Base-by-base conservation (phyloP, 225 moss, liverwort and hornwort species). In the Pseudisothecium myosuroides region DNA sequence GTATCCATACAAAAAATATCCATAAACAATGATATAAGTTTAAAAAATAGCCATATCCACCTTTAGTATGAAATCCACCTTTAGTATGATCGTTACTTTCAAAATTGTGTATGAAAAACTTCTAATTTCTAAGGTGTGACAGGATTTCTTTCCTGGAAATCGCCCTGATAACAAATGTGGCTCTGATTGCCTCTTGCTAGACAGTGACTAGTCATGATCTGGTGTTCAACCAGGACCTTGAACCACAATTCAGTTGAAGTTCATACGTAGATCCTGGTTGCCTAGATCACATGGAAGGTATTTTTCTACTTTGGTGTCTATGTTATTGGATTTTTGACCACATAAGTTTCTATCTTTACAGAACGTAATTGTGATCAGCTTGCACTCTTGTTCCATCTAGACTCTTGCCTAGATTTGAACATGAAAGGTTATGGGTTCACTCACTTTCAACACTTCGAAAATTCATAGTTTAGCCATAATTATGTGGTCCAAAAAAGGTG, bases 161-260 rank as follows among this genome's bases (percentile, higher is more conserved):
- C 3, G 5, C 5, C 8, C 1, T 4, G 3, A 49, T 47, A 47
- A 32, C 12, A 32, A 45, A 12, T 31, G 31, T 74, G 11, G 9
- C 2, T 32, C 0, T 19, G 0, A 6, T 2, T 32, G 7, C 31
- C 1, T 74, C 12, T 74, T 74, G 2, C 14, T 26, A 41, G 12
- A 71, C 9, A 26, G 26, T 71, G 3, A 9, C 18, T 41, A 71
- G 43, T 26, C 1, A 43, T 26, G 3, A 47, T 74, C 1, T 2
- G 0, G 1, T 39, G 2, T 74, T 11, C 12, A 49, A 19, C 2
- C 31, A 47, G 32, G 12, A 20, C 7, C 5, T 50, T 36, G 1
- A 52, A 76, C 21, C 8, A 50, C 76, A 50, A 76, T 34, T n/a
- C n/a, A n/a, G n/a, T n/a, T 34, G 22, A 76, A 50, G 32, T 76